Evolutionary conservation across 306 rosid genomes (phyloP), one percentile per base, ranked within the genome.

Genomic region (Lathyrus sativus): DNA sequence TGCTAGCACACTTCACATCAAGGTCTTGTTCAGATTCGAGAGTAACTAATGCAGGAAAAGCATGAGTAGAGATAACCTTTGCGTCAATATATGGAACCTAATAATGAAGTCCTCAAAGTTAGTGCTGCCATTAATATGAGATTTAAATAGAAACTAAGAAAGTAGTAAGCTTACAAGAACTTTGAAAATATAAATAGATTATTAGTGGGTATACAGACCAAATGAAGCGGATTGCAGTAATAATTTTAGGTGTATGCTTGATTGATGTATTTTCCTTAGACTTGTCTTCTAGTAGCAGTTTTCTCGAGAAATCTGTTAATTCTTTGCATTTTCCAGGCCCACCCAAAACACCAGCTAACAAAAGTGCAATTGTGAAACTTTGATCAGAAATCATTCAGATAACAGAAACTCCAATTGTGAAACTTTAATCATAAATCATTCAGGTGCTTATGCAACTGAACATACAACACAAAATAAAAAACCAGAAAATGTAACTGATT

Each of bases 261-360:
- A 74, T 58, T 53, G 86, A 65, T 13, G 17, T 85, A 68, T 74
- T 72, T 64, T 90, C 91, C 80, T 79, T 76, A 9, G 61, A 65
- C 55, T 62, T 74, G 78, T 79, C 85, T 80, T 84, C 90, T 39
- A 88, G 73, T 45, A 93, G 69, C 72, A 85, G 70, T 79, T 82
- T 88, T 76, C 92, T 86, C 73, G 76, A 75, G 78, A 86, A 88
- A 77, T 82, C 86, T 53, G 71, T 79, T 51, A 93, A 68, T 33
- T 85, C 74, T 45, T 85, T 78, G 18, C 72, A 82, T 77, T 85
- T 88, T 65, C 80, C 80, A 17, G 88, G 90, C 77, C 86, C 86
- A 72, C 97, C 91, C 79, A 93, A 81, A 76, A 93, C 79, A 75
- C 97, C 97, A 55, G 96, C 96, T 76, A 93, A 78, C 66, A 90